Conservation (phyloP, 31 red algal genomes). For the Asparagopsis taxiformis region DNA sequence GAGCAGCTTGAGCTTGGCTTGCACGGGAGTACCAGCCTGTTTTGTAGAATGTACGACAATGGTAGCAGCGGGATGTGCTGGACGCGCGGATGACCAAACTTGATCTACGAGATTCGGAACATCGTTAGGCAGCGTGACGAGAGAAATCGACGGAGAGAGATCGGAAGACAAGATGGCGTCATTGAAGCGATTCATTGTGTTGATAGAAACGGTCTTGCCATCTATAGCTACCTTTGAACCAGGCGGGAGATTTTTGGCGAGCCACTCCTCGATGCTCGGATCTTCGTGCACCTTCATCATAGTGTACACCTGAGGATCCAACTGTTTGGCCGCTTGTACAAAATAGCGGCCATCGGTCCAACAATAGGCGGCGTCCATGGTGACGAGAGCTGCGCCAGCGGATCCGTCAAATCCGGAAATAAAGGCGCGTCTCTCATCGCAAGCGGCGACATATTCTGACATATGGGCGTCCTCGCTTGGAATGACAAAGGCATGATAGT, state of each 20-base stretch:
- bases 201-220: conserved; percentile 57
- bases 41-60: conserved; percentile 68
- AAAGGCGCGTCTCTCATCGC: conserved; percentile 81
- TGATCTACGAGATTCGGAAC: conserved; percentile 78
- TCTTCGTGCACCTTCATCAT: conserved; percentile 82
- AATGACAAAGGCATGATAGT: conserved; percentile 71
- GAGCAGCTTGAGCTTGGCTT: conserved; percentile 69
- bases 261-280: conserved; percentile 61
- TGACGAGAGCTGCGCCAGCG: conserved; percentile 88
- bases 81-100: conserved; percentile 82
- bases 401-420: conserved; percentile 88
- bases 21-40: conserved; percentile 66
- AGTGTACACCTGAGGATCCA: conserved; percentile 70
- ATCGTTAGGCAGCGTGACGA: conserved; percentile 1
- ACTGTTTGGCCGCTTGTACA: conserved; percentile 83
- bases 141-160: background rate
- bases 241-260: conserved; percentile 39
- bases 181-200: conserved; percentile 45
- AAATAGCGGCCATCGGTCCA: conserved; percentile 99
- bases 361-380: conserved; percentile 54
- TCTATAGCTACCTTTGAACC: conserved; percentile 68
- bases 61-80: conserved; percentile 52
- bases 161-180: conserved; percentile 4
- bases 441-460: conserved; percentile 84
- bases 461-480: conserved; percentile 89